Base-by-base conservation (phyloP, 1,139 yeast genomes). In the Casaregolazyma lundiana region DNA sequence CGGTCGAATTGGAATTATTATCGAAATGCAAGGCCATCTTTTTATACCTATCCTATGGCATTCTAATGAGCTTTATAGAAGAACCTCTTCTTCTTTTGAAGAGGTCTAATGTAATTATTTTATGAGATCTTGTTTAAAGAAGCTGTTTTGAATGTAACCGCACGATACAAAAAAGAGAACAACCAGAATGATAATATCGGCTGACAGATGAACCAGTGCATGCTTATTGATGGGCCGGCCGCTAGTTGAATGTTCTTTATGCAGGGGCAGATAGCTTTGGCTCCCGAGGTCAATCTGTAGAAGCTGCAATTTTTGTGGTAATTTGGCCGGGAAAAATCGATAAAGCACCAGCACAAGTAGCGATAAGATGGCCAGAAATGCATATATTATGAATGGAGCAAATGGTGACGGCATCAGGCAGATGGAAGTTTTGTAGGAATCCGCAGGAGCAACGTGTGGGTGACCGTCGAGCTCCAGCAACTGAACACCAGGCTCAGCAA, bases 401-500 rank as follows among this genome's bases (percentile, higher is more conserved):
- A 75, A 83, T 1, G 96, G 94, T 34, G 73, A 72, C 1, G 95
- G 95, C 63, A 87, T 66, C 54, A 77, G 78, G 59, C 96, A 89
- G 61, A 83, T 73, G 35, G 73, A 65, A 0, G 90, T 79, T 38
- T 69, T 65, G 53, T 66, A 68, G 1, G 75, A 68, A 6, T 51
- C 52, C 17, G 39, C 47, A 6, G 43, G 38, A 3, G 53, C n/a
- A n/a, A 49, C 37, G 35, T 38, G 46, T 1, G 47, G 35, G n/a
- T 50, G 29, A n/a, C 37, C 45, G 39, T 59, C 53, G 6, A 92
- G 70, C 0, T 96, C 81, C 9, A 92, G 65, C 35, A 92, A 65
- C 61, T 92, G 97, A 43, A 89, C 76, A 0, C 96, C 97, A 0
- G 98, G 98, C 46, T 71, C 71, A 22, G 72, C 66, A 34, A 92